These are phyloP conservation scores for Phytopythium mirpurense DNA, from an alignment of 352 stramenopile genomes.

Conservation along the genomic window DNA sequence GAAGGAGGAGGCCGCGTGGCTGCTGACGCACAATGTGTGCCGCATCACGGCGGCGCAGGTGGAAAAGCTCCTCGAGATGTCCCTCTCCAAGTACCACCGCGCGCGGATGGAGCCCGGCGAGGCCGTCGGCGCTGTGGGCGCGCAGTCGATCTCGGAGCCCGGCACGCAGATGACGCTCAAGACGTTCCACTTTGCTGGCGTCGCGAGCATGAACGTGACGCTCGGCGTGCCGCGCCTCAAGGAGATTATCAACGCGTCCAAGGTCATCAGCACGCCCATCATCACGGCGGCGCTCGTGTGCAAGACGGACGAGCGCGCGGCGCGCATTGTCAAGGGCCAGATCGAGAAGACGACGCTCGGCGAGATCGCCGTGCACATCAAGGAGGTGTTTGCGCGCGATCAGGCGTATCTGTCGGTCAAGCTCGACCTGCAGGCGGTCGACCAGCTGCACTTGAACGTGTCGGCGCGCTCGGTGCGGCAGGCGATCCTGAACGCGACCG, in stretches of 20 bases:
- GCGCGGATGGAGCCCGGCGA: conserved; percentile 94
- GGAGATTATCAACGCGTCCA: conserved; percentile 96
- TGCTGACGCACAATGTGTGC: conserved; percentile 89
- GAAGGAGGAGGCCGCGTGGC: conserved; percentile 69
- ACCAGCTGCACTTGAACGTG: conserved; percentile 96
- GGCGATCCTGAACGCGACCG: conserved; percentile 88
- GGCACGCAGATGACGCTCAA: conserved; percentile 97
- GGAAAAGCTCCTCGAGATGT: conserved; percentile 70
- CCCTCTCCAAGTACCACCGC: conserved; percentile 84
- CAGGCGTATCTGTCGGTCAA: conserved; percentile 96
- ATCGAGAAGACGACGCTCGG: conserved; percentile 99
- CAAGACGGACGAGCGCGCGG: conserved; percentile 95
- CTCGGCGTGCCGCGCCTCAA: conserved; percentile 98
- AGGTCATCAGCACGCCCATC: conserved; percentile 99
- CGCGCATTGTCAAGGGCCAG: conserved; percentile 97
- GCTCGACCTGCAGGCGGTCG: conserved; percentile 95
- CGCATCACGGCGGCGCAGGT: conserved; percentile 83
- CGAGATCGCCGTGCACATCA: conserved; percentile 95
- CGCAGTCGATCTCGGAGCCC: conserved; percentile 96
- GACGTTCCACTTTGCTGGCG: conserved; percentile 99
- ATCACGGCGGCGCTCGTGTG: conserved; percentile 97
- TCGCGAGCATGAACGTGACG: conserved; percentile 99
- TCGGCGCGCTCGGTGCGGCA: conserved; percentile 87
- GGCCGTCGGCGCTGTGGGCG: conserved; percentile 95
- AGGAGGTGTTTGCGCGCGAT: conserved; percentile 95